Conservation (phyloP, 176 grass and related monocot species). For the Luzula sylvatica region DNA sequence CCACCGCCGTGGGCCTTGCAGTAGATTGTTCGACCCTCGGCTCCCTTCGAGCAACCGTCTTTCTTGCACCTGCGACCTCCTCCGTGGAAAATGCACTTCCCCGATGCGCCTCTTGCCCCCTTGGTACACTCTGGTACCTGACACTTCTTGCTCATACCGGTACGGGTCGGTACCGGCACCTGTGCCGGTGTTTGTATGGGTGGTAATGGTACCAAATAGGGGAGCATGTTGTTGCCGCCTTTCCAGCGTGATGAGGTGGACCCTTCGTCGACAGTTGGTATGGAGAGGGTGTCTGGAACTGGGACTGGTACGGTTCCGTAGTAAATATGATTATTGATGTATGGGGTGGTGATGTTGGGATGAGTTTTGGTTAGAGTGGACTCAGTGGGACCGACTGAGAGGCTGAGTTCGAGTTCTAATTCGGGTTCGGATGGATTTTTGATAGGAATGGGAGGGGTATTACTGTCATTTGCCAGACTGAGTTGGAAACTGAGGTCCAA, state of each 20-base stretch:
- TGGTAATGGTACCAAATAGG: conserved; percentile 32
- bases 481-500: conserved; percentile 48
- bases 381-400: conserved; percentile 47
- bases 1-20: conserved; percentile 92
- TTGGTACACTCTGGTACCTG: conserved; percentile 48
- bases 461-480: conserved; percentile 45
- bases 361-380: conserved; percentile 43
- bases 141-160: conserved; percentile 46
- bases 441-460: conserved; percentile 37
- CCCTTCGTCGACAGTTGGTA: conserved; percentile 69
- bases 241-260: conserved; percentile 69
- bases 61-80: conserved; percentile 61
- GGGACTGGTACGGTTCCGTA: background rate
- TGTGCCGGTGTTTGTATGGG: conserved; percentile 20
- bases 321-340: conserved; percentile 15
- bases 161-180: conserved; percentile 28
- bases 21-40: conserved; percentile 75
- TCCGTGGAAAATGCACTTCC: conserved; percentile 72
- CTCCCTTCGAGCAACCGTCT: conserved; percentile 66
- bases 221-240: conserved; percentile 42
- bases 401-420: conserved; percentile 58
- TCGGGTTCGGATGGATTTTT: conserved; percentile 20
- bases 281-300: conserved; percentile 23
- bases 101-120: conserved; percentile 83
- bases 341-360: conserved; percentile 8